phyloP scores from a whole-genome alignment of 1,284 basidiomycete genomes.

The Coriolopsis trogii region DNA sequence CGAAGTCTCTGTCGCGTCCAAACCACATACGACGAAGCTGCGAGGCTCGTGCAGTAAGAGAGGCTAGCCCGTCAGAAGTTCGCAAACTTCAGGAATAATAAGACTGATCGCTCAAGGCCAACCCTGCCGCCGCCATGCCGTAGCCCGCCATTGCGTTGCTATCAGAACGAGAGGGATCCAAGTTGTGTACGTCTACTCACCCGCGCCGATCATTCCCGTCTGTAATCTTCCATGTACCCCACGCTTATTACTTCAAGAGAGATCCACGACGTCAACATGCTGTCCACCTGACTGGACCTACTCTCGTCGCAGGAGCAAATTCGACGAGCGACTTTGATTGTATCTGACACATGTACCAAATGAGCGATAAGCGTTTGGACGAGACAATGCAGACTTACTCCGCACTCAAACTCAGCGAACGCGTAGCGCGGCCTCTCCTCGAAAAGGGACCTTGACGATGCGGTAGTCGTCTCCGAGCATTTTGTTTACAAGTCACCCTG shows the following conservation, averaged over 20 bases:
- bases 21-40: slow-evolving; percentile 39
- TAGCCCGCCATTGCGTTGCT: background rate
- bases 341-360: slow-evolving; percentile 12
- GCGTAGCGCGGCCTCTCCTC: slow-evolving; percentile 74
- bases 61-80: slow-evolving; percentile 68
- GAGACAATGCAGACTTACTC: slow-evolving; percentile 35
- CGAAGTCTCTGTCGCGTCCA: slow-evolving; percentile 32
- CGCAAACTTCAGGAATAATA: slow-evolving; percentile 63
- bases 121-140: slow-evolving; percentile 36
- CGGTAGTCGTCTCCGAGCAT: slow-evolving; percentile 73
- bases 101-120: slow-evolving; percentile 66
- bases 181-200: slow-evolving; percentile 23
- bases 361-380: background rate
- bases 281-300: slow-evolving; percentile 76
- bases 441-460: slow-evolving; percentile 67
- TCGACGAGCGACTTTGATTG: slow-evolving; percentile 76
- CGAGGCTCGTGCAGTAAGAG: slow-evolving; percentile 68
- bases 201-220: slow-evolving; percentile 66
- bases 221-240: slow-evolving; percentile 69
- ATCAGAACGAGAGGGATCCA: background rate
- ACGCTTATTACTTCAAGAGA: slow-evolving; percentile 56
- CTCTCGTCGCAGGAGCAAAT: slow-evolving; percentile 77
- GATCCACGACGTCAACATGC: slow-evolving; percentile 64
- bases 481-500: slow-evolving; percentile 66
- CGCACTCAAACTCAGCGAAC: slow-evolving; percentile 61